Conservation (phyloP, 495 filamentous ascomycete species). For the Pyrenopolyporus hunteri region DNA sequence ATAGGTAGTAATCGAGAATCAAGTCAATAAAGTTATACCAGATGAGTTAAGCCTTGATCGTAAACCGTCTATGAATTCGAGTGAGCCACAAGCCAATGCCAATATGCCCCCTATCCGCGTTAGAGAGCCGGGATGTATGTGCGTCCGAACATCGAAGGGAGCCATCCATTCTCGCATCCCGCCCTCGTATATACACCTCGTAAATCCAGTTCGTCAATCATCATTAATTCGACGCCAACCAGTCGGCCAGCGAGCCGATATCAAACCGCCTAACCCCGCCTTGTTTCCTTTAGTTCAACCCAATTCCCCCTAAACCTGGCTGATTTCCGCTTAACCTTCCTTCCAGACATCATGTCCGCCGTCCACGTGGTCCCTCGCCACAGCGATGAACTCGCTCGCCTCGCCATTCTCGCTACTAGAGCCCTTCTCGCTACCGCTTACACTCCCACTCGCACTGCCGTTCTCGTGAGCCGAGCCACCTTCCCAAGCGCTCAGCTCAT, state of each 20-base stretch:
- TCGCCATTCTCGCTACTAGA: slow-evolving; percentile 32
- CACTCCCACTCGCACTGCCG: slow-evolving; percentile 11
- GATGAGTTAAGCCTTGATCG: neutral
- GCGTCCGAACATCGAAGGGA: slow-evolving; percentile 8
- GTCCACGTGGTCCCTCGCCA: slow-evolving; percentile 46
- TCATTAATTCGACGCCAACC: slow-evolving; percentile 1
- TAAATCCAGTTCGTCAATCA: slow-evolving; percentile 23
- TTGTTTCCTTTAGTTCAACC: neutral
- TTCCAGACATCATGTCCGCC: slow-evolving; percentile 50
- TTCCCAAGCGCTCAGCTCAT: slow-evolving; percentile 54
- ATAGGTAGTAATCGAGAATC: too few relatives aligned
- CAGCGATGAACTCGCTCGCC: slow-evolving; percentile 48
- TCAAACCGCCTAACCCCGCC: neutral
- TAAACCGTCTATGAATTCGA: slow-evolving; percentile 8
- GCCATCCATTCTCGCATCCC: neutral
- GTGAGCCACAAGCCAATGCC: neutral
- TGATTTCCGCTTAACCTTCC: neutral
- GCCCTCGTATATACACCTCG: slow-evolving; percentile 20
- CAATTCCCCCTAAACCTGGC: neutral
- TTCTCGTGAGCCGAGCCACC: slow-evolving; percentile 30
- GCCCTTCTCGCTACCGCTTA: slow-evolving; percentile 38
- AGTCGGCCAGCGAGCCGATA: neutral
- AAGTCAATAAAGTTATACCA: too few relatives aligned
- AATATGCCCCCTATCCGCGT: neutral
- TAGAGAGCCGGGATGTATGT: neutral